phyloP scores from a whole-genome alignment of 345 rosid species.

The Garcia nutans region DNA sequence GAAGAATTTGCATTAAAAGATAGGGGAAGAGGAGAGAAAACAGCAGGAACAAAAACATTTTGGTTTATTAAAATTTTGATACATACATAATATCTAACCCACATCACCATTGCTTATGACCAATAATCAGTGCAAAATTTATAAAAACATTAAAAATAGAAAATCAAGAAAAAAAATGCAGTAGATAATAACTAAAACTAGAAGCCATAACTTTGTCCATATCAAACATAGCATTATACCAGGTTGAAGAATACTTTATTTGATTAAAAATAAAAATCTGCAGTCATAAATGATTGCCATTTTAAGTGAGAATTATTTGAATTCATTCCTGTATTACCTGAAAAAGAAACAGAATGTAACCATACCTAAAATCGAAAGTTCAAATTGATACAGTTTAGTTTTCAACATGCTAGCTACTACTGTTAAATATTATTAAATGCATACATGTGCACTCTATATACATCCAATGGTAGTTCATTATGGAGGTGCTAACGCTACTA shows the following conservation, averaged over 20 bases:
- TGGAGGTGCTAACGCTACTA: not conserved
- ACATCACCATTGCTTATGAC: too few relatives aligned
- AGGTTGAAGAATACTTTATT: not conserved
- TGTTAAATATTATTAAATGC: not conserved
- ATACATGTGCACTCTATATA: not conserved
- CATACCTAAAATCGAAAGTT: not conserved
- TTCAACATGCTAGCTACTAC: not conserved
- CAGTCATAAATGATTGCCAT: not conserved
- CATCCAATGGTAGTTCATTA: not conserved
- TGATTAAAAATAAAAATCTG: not conserved
- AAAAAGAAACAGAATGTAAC: not conserved
- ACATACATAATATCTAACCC: not conserved
- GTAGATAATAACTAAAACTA: not conserved
- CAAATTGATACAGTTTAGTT: not conserved
- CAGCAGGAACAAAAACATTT: not conserved
- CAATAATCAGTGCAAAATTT: not conserved
- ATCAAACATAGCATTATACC: not conserved
- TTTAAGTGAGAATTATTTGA: not conserved
- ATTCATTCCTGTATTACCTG: not conserved
- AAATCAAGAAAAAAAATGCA: not conserved
- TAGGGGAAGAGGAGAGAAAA: not conserved
- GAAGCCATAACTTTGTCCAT: slow-evolving; percentile 4
- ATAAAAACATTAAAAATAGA: not conserved
- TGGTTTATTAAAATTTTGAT: not conserved
- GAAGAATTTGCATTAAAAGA: not conserved